Base-by-base conservation (phyloP, 2,329 filamentous ascomycete species). In the Rhynchosporium agropyri region DNA sequence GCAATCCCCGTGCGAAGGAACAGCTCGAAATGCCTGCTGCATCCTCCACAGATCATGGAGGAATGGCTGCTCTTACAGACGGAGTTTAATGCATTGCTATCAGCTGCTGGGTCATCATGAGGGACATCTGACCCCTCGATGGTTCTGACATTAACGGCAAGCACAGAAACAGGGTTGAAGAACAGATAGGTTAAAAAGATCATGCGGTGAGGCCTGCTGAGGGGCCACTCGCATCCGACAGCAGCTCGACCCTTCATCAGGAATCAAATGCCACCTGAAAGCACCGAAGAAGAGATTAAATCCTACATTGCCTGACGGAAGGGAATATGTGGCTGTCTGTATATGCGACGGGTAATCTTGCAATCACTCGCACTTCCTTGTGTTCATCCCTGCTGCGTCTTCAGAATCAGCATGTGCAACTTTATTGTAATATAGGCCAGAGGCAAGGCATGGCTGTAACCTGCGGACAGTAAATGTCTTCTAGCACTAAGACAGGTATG, bases 351-450 rank as follows among this genome's bases (percentile, higher is more conserved):
- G 43, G 42, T 49, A 57, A 50, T 65, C 31, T 48, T 60, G 33
- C 48, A 26, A 56, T 61, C 51, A 56, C 33, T 61, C 49, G 36
- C 43, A 36, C 12, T 48, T 29, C 58, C 58, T 54, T 60, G 49
- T 45, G 26, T 33, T 42, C 15, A 33, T 42, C 13, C 3, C 36
- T 48, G 26, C 55, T 29, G 38, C 58, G 28, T 26, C 53, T 43
- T 13, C n/a, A 29, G 43, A 26, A 13, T 45, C 40, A 50, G n/a
- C 36, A 50, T 62, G 61, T 62, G 63, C 62, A 59, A n/a, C 60
- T 60, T 65, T 64, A 62, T 62, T 63, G 62, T 50, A 64, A 64
- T 63, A 61, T 51, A 40, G 43, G 60, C 65, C 62, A 54, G 65
- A 63, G 66, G 48, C 28, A 29, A 40, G 55, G 42, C 7, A 53